Base-by-base conservation (phyloP, 139 green algal genomes). In the Chlorella vulgaris region DNA sequence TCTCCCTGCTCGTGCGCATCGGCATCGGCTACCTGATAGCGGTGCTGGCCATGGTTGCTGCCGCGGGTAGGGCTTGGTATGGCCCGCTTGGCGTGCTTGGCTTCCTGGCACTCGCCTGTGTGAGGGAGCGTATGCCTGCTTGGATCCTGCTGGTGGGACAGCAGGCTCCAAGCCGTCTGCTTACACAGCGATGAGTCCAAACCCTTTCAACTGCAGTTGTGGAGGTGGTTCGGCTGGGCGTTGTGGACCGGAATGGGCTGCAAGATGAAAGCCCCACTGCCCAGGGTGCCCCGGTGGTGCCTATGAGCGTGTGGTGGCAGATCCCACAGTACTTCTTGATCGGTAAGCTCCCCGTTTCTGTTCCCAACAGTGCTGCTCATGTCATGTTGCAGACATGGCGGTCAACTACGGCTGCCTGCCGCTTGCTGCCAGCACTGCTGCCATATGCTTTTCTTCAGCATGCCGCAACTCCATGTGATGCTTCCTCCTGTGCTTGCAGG, bases 281-380 rank as follows among this genome's bases (percentile, higher is more conserved):
- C n/a, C 18, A 40, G 35, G 35, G 33, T 5, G 53, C 53, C 7
- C 38, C 33, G 29, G n/a, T n/a, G 22, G 83, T 84, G 28, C 83
- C 83, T 60, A 75, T 87, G 40, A 66, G 42, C 13, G 82, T 86
- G 28, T 88, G 67, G 62, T 86, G 74, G 74, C 82, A 87, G 62
- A 81, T 85, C 63, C 78, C 78, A 0, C 86, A 88, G 82, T 90
- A 90, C 80, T 43, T 86, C 31, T 43, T 91, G 7, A 35, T 91
- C 31, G 87, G 87, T 79, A 43, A 73, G 70, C 29, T n/a, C 35
- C 5, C 47, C 13, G 47, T 15, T 10, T 10, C 47, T 10, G 47
- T 15, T 10, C 13, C 47, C 15, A 24, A 55, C 47, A 55, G 47
- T n/a, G n/a, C n/a, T n/a, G n/a, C n/a, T n/a, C n/a, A n/a, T n/a